These are phyloP conservation scores for Pseudocercospora fuligena DNA, from an alignment of 2,329 filamentous ascomycete species.

Conservation along the genomic window DNA sequence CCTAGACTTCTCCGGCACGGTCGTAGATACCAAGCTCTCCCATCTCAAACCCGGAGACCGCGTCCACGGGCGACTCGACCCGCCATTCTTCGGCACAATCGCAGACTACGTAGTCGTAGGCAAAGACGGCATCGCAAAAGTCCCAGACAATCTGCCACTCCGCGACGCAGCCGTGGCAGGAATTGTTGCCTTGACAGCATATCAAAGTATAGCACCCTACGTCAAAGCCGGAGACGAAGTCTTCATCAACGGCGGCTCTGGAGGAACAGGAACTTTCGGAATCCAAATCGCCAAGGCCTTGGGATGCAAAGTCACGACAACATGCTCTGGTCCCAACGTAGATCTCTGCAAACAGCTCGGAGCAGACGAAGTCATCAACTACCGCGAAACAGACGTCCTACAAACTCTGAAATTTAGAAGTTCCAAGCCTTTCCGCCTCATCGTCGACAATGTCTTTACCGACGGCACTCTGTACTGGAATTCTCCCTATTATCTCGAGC, in stretches of 20 bases:
- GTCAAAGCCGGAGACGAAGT: conserved; percentile 54
- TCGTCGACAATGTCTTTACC: conserved; percentile 63
- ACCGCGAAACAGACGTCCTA: conserved; percentile 57
- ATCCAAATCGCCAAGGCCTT: conserved; percentile 68
- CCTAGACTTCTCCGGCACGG: conserved; percentile 58
- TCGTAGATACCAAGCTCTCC: conserved; percentile 44
- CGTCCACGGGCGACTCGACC: conserved; percentile 46
- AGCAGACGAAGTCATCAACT: conserved; percentile 68
- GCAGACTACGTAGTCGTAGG: conserved; percentile 44
- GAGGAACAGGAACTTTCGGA: conserved; percentile 63
- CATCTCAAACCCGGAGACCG: conserved; percentile 44
- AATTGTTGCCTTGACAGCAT: conserved; percentile 47
- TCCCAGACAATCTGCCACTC: conserved; percentile 42
- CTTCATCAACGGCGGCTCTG: conserved; percentile 69
- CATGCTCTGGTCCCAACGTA: conserved; percentile 63
- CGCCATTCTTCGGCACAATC: conserved; percentile 43
- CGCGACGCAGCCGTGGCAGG: conserved; percentile 46
- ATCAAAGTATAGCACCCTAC: conserved; percentile 44
- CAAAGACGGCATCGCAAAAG: conserved; percentile 30
- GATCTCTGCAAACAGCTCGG: conserved; percentile 63
- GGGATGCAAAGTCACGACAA: conserved; percentile 63
- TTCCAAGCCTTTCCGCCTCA: conserved; percentile 51
- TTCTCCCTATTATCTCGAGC: conserved; percentile 57
- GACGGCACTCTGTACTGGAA: conserved; percentile 59
- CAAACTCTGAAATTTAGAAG: conserved; percentile 55